phyloP scores from a whole-genome alignment of 116 monocot species.

The Thalassia testudinum region DNA sequence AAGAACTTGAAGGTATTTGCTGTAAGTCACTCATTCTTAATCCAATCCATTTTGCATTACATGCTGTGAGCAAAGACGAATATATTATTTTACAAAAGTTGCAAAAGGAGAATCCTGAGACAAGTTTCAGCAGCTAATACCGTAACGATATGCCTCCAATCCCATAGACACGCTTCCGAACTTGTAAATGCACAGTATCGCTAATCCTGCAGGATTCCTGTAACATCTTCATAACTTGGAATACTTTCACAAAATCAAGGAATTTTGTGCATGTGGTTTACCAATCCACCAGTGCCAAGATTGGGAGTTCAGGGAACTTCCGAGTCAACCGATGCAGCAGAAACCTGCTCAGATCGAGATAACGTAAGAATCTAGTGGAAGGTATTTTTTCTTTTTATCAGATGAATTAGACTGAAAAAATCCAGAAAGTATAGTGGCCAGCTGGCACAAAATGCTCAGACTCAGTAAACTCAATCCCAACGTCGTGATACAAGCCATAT shows the following conservation, averaged over 20 bases:
- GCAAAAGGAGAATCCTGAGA: background rate
- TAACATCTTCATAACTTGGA: background rate
- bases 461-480: too few species aligned
- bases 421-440: too few species aligned
- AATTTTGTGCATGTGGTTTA: slow-evolving; percentile 7
- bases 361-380: too few species aligned
- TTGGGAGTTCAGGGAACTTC: slow-evolving; percentile 39
- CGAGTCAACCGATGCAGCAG: slow-evolving; percentile 44
- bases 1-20: slow-evolving; percentile 34
- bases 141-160: slow-evolving; percentile 86
- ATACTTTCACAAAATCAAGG: background rate
- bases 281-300: slow-evolving; percentile 80
- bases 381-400: too few species aligned
- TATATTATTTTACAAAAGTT: background rate
- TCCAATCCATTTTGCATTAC: slow-evolving; percentile 96
- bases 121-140: slow-evolving; percentile 11
- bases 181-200: slow-evolving; percentile 83
- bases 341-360: slow-evolving; percentile 66
- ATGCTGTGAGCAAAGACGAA: slow-evolving; percentile 37
- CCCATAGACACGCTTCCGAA: slow-evolving; percentile 86
- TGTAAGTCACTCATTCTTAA: slow-evolving; percentile 54
- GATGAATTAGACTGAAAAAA: background rate
- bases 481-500: too few species aligned
- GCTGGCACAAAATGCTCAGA: too few species aligned
- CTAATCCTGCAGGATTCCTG: slow-evolving; percentile 95